phyloP scores from a whole-genome alignment of 106 monocot genomes.

The Dioscorea dumetorum region DNA sequence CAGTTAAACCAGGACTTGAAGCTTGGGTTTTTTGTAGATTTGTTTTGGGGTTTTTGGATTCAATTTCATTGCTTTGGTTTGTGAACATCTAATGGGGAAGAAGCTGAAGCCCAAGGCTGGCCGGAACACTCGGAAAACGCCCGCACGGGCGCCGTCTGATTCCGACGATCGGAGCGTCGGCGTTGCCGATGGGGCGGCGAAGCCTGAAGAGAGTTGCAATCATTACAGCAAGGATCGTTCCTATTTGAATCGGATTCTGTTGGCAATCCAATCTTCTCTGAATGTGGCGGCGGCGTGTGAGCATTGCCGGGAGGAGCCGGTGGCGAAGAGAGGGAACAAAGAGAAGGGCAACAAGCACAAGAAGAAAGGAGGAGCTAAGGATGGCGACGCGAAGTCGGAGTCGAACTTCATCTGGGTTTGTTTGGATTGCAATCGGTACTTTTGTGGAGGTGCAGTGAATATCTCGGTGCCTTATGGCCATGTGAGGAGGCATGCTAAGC shows the following conservation, averaged over 20 bases:
- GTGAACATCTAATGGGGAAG: conserved; percentile 50
- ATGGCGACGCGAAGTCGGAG: conserved; percentile 10
- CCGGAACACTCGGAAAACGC: conserved; percentile 29
- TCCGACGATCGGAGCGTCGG: conserved; percentile 11
- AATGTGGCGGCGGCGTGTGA: conserved; percentile 37
- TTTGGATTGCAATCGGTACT: conserved; percentile 53
- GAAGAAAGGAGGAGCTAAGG: conserved; percentile 47
- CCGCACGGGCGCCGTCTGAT: conserved; percentile 10
- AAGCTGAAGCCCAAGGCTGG: conserved; percentile 55
- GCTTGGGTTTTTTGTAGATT: no score
- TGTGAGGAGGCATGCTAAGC: conserved; percentile 73
- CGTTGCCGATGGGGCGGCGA: conserved; percentile 9
- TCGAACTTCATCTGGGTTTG: conserved; percentile 68
- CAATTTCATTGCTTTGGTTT: background rate
- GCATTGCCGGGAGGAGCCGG: conserved; percentile 64
- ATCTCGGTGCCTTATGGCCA: conserved; percentile 64
- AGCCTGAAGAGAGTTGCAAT: conserved; percentile 24
- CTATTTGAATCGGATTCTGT: conserved; percentile 40
- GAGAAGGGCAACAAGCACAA: conserved; percentile 42
- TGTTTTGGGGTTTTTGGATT: background rate
- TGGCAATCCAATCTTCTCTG: conserved; percentile 25
- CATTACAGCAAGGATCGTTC: conserved; percentile 34
- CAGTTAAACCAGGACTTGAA: no score
- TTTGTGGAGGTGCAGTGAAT: conserved; percentile 59
- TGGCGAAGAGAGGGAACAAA: conserved; percentile 25